Base-by-base conservation (phyloP, 129 eudicot species). In the Deinandra increscens region DNA sequence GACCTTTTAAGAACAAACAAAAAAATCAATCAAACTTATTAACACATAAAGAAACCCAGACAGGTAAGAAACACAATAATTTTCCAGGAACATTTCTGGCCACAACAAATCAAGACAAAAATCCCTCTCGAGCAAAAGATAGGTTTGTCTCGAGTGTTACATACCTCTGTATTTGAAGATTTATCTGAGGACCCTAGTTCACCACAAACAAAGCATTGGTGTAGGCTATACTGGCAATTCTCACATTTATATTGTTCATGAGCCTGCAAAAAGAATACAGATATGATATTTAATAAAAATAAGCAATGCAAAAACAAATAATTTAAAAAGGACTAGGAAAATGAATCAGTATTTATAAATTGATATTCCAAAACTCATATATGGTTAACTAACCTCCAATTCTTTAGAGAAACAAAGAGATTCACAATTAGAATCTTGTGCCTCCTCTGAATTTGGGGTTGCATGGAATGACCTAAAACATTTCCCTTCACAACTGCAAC, bases 401-500 rank as follows among this genome's bases (percentile, higher is more conserved):
- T 72, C 69, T 56, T 45, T 80, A 62, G 71, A 55, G 31, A 76
- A 64, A 7, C 84, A 76, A 60, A 89, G 87, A 74, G 92, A 79
- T 45, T 63, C 63, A 73, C 96, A 89, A 0, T 59, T 6, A 26
- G 92, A 83, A 0, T 81, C 85, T 11, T 64, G 72, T 38, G 81
- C 81, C 59, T 77, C 81, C 63, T 83, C 91, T 43, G 53, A 78
- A 62, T 81, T 78, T 31, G 11, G 20, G 20, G 85, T 83, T 15
- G 86, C 79, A 80, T 89, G 96, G 69, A 89, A 89, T 53, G 96
- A 86, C 83, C 96, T 83, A 80, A 89, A 65, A 74, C 96, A 89
- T 79, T 71, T 86, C 39, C 96, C 96, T 0, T 89, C 96, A 55
- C 96, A 89, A 26, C 96, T 89, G 78, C 74, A 78, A 10, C 29